These are phyloP conservation scores for Daphne laureola DNA, from an alignment of 441 rosid genomes.

Conservation along the genomic window DNA sequence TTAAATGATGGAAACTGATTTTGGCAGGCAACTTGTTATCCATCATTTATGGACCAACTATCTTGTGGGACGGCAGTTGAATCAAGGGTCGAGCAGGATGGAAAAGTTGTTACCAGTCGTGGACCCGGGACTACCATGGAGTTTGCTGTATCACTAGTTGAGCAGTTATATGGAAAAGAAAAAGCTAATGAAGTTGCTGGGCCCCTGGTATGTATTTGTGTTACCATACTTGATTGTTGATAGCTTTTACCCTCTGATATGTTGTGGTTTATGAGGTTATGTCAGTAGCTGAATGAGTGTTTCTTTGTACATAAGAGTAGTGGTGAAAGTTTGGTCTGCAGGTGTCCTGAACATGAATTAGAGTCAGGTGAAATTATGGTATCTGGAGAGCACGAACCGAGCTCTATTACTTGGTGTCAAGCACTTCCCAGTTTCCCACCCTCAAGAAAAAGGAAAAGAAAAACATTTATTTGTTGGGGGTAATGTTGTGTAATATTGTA, in stretches of 20 bases:
- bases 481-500: too few species aligned
- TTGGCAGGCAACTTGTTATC: slow-evolving; percentile 78
- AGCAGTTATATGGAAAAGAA: slow-evolving; percentile 70
- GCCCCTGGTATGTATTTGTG: slow-evolving; percentile 40
- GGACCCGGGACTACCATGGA: slow-evolving; percentile 96
- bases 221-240: slow-evolving; percentile 2
- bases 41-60: slow-evolving; percentile 76
- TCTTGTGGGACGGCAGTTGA: slow-evolving; percentile 61
- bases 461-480: too few species aligned
- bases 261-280: too few species aligned
- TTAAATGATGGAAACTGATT: slow-evolving; percentile 2
- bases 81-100: slow-evolving; percentile 81
- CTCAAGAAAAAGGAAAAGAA: too few species aligned
- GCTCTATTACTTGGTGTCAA: too few species aligned
- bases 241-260: neutral
- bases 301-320: too few species aligned
- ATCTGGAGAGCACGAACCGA: too few species aligned
- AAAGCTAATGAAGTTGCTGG: slow-evolving; percentile 61
- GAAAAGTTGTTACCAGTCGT: slow-evolving; percentile 68
- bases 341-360: too few species aligned
- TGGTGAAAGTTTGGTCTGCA: too few species aligned
- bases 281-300: too few species aligned
- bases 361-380: too few species aligned
- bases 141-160: slow-evolving; percentile 65
- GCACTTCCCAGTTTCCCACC: too few species aligned